These are phyloP conservation scores for Narthecium ossifragum DNA, from an alignment of 106 monocot species.

Conservation along the genomic window DNA sequence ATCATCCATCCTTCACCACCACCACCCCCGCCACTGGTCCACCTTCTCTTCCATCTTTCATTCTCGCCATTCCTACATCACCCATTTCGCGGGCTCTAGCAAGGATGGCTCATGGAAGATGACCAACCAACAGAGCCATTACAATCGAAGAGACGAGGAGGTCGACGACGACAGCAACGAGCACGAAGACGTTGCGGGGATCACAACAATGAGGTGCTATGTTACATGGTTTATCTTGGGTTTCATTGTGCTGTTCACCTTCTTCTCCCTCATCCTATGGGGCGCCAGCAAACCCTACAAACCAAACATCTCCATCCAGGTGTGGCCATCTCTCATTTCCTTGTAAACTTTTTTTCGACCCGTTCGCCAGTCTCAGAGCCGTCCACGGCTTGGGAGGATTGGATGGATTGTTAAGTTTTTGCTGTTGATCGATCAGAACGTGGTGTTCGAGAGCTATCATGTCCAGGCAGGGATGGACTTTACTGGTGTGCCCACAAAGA, in stretches of 20 bases:
- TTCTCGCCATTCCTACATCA: slow-evolving; percentile 73
- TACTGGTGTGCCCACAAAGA: slow-evolving; percentile 81
- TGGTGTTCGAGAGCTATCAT: slow-evolving; percentile 75
- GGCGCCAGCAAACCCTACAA: slow-evolving; percentile 66
- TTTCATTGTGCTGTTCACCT: slow-evolving; percentile 52
- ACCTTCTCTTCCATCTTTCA: slow-evolving; percentile 50
- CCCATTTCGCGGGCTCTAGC: slow-evolving; percentile 69
- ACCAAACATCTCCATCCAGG: slow-evolving; percentile 61
- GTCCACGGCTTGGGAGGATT: too few relatives aligned
- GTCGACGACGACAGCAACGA: slow-evolving; percentile 17
- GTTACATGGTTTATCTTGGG: slow-evolving; percentile 35
- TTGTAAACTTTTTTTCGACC: not conserved
- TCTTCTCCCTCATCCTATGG: slow-evolving; percentile 89
- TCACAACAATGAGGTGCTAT: slow-evolving; percentile 38
- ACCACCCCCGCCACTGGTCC: slow-evolving; percentile 41
- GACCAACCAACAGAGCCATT: slow-evolving; percentile 19
- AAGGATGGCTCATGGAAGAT: slow-evolving; percentile 34
- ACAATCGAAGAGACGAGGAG: slow-evolving; percentile 1
- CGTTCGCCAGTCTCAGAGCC: not conserved
- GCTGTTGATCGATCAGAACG: slow-evolving; percentile 31
- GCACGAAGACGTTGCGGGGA: slow-evolving; percentile 13
- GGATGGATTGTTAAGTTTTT: not conserved
- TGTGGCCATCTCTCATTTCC: slow-evolving; percentile 1
- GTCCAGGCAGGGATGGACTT: slow-evolving; percentile 81
- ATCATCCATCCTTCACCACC: slow-evolving; percentile 52